Evolutionary conservation across 2,329 filamentous ascomycete genomes (phyloP), one percentile per base, ranked within the genome.

Genomic region (Diaporthe sp.): DNA sequence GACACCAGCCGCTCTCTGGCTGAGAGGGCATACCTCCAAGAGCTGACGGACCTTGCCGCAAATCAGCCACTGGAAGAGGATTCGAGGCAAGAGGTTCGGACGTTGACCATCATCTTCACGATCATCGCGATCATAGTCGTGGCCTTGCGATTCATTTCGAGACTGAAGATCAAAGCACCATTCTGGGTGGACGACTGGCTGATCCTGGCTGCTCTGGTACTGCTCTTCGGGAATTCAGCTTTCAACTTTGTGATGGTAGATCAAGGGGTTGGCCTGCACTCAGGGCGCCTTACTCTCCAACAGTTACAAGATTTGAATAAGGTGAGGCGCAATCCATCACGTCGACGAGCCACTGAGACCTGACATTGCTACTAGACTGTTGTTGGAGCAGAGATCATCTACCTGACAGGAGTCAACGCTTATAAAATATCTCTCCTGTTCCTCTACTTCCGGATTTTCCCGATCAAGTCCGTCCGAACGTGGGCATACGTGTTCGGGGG

Each of bases 31-130:
- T 74, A 74, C 22, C 62, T 74, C 34, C 42, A 71, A 28, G 42
- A 74, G 17, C 55, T 74, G 10, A 28, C 67, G 13, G 73, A 61
- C 19, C 42, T 62, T 25, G 73, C 73, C 2, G 65, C 46, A 9
- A 8, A 28, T 4, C 73, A 75, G 55, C 31, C 68, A 49, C 37
- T 75, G 25, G 65, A 61, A 28, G 25, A 75, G 13, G 73, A 75
- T n/a, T 31, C 51, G 46, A 71, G 73, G 19, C 28, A 58, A 19
- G 44, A 75, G 44, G 57, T 61, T 0, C 44, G 73, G 13, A 75
- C 44, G 12, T 79, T 83, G 61, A 83, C 81, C n/a, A 65, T 79
- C 39, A 78, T 83, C 55, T 78, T 81, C 15, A 77, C 82, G 1
- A 68, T 77, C 0, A 49, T 75, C 15, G 73, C 73, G 3, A 25